Evolutionary conservation across 2,329 filamentous ascomycete species (phyloP).

Genomic region (Neonectria magnoliae): DNA sequence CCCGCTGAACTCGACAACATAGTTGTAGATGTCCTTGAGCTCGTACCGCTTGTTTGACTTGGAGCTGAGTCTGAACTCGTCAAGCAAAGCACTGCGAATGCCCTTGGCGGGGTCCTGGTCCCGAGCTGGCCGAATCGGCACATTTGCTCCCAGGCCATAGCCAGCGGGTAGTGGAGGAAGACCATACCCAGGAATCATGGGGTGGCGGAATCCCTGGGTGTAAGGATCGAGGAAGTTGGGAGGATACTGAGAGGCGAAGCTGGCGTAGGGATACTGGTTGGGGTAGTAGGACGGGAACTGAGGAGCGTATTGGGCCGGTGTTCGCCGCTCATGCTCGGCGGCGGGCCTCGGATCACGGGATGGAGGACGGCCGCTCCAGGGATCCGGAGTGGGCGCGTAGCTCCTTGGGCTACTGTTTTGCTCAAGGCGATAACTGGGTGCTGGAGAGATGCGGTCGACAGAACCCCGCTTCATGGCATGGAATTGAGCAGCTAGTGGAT

Average conservation of each 20-base stretch:
- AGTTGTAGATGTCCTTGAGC: constrained; percentile 86
- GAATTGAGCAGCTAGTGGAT: constrained; percentile 43
- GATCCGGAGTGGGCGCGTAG: constrained; percentile 47
- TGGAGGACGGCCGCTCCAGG: constrained; percentile 51
- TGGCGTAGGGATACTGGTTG: constrained; percentile 42
- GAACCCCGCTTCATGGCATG: constrained; percentile 49
- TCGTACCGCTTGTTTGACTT: constrained; percentile 81
- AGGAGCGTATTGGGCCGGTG: constrained; percentile 44
- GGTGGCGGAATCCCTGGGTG: constrained; percentile 47
- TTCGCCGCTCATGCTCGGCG: constrained; percentile 53
- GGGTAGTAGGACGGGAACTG: constrained; percentile 46
- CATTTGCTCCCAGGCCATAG: constrained; percentile 42
- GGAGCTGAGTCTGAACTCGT: constrained; percentile 80
- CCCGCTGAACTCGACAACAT: constrained; percentile 93
- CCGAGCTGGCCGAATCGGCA: constrained; percentile 53
- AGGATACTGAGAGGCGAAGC: constrained; percentile 49
- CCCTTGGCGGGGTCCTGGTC: constrained; percentile 69
- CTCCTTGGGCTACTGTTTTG: constrained; percentile 38
- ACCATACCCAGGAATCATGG: constrained; percentile 47
- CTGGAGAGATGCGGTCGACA: constrained; percentile 52
- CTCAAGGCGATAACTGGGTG: constrained; percentile 44
- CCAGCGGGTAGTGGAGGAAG: constrained; percentile 48
- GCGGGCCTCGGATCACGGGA: constrained; percentile 48
- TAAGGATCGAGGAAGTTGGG: constrained; percentile 52
- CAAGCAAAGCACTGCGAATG: constrained; percentile 76